These are phyloP conservation scores for Fusarium robinianum DNA, from an alignment of 2,329 filamentous ascomycete species.

Conservation along the genomic window DNA sequence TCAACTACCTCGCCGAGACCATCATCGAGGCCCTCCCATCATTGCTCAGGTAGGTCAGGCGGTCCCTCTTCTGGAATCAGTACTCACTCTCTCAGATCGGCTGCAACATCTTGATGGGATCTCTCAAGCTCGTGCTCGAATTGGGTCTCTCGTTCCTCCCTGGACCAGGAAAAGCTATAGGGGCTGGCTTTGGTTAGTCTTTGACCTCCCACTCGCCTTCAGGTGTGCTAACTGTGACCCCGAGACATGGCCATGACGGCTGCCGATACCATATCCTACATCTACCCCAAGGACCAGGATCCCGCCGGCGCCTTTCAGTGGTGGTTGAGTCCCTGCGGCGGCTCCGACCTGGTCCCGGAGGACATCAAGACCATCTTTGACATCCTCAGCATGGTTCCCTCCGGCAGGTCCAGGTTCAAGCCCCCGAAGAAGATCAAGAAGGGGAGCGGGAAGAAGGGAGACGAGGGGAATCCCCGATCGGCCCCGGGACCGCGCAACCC, in stretches of 20 bases:
- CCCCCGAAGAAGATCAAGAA: neutral
- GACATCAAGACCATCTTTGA: neutral
- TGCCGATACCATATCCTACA: neutral
- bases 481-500: too few relatives aligned
- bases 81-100: constrained; percentile 1
- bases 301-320: neutral
- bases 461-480: neutral
- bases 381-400: neutral
- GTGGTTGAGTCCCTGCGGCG: neutral
- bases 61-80: neutral
- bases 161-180: neutral
- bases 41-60: constrained; percentile 1
- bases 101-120: constrained; percentile 1
- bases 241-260: neutral
- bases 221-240: neutral
- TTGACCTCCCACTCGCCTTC: neutral
- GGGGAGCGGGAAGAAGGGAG: constrained; percentile 2
- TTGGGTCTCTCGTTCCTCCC: neutral
- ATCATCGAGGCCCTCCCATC: neutral
- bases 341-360: neutral
- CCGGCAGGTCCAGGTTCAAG: neutral
- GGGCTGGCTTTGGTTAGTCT: neutral
- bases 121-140: constrained; percentile 1
- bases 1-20: neutral
- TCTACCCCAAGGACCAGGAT: neutral